Evolutionary conservation across 805 yeast species (phyloP), one percentile per base, ranked within the genome.

Genomic region (Kregervanrija delftensis): DNA sequence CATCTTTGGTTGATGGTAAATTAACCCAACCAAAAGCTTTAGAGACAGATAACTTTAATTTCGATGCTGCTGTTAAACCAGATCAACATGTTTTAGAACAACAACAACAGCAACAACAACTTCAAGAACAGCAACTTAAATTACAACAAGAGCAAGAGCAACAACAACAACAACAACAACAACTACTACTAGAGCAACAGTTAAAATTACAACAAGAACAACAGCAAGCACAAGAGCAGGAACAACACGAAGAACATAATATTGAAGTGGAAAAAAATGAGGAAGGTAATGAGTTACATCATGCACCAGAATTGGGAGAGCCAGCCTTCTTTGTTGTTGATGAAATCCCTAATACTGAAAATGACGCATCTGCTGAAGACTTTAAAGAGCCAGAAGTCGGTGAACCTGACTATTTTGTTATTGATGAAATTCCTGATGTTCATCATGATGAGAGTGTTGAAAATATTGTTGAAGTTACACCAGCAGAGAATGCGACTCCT

Each of bases 1-100:
- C 69, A 36, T 63, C 56, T 8, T 41, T 34, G 12, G 49, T 44
- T 30, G 47, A 48, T 33, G 34, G 35, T 30, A 33, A 48, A 14
- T 30, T 39, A 15, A 32, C 39, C 12, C 41, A 46, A 30, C 28
- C 44, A 1, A 45, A 48, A 22, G 49, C 46, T 14, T 31, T 40
- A 31, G 43, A 39, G 2, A 37, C 36, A 32, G 46, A 50, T 42
- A 46, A 50, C 13, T 33, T 49, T 38, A 45, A 55, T 33, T 53
- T 55, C 34, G 50, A 54, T 17, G 41, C 45, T 31, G 59, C 57
- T 30, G 15, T 50, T 13, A 48, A 46, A 36, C 41, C 44, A 4
- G 46, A 46, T 30, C 33, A 40, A 13, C 31, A 35, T n/a, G 45
- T 34, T 8, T 30, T 30, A 22, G 28, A 22, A 22, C 28, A 5